Evolutionary conservation across 2,329 filamentous ascomycete species (phyloP), one percentile per base, ranked within the genome.

Genomic region (Diaporthe eres): DNA sequence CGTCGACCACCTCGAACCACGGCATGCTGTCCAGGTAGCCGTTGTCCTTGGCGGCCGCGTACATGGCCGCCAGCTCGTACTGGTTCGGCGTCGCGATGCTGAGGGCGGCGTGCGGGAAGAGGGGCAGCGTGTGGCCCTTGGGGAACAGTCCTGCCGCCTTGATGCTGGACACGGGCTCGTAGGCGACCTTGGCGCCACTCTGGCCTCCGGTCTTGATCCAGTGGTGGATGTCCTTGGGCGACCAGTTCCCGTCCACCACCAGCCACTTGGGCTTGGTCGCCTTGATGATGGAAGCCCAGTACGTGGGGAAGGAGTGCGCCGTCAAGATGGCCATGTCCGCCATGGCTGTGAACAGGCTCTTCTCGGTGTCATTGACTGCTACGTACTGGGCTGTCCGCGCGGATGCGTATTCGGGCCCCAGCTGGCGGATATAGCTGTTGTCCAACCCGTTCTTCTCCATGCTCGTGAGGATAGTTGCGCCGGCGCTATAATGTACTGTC

Each of bases 241-340:
- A 88, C 95, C 96, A 98, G 83, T 98, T 98, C 22, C 91, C 95
- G 82, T 99, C 97, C 12, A 97, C 88, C 8, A 98, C 92, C 39
- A 97, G 87, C 91, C 94, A 97, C 77, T 90, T 90, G n/a, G 92
- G 94, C 79, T 86, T 88, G 17, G 88, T 86, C 4, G 86, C 84
- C 17, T 85, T 83, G 10, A 95, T 85, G 39, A 90, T 86, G 1
- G 91, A 88, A 68, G 89, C 88, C 92, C 93, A 95, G 78, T 89
- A 85, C 12, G 87, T 82, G 0, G 88, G 83, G 77, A 90, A 89
- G 0, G 87, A 86, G 76, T 89, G 85, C 22, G 85, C 81, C n/a
- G 92, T 89, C 65, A 98, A 90, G 79, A 98, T 96, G 74, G 88
- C 90, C 95, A 98, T 98, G 82, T 98, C 97, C 6, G 96, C 96